Base-by-base conservation (phyloP, 805 yeast species). In the Yarrowia porcina region DNA sequence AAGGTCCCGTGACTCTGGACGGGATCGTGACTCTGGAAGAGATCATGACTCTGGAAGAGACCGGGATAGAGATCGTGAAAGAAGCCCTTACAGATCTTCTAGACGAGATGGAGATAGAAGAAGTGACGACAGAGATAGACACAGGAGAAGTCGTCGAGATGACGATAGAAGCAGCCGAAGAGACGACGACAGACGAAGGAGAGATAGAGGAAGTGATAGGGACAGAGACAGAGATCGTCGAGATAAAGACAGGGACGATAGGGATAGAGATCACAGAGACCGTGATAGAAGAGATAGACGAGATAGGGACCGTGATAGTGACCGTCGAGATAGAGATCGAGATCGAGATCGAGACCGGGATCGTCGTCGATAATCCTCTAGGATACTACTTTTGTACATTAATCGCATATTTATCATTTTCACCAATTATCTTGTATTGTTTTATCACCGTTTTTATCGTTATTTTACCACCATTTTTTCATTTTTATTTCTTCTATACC, bases 171-270 rank as follows among this genome's bases (percentile, higher is more conserved):
- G 33, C 13, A 23, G 33, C 13, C 13, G 47, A 13, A 7, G 49
- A 13, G 50, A 44, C n/a, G n/a, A 27, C 12, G 35, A 44, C 17
- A 17, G 62, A n/a, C 15, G 21, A n/a, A 11, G 38, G 12, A 17
- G 52, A 30, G 23, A 41, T 41, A 7, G 33, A 8, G 20, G 28
- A n/a, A 42, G 49, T 5, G 49, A 45, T 10, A 27, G 50, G 11
- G 49, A 42, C 11, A 28, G 50, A n/a, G 49, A 42, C 11, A 28
- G 52, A 28, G 54, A 45, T 42, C 49, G 33, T 17, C 49, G 52
- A 18, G 52, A n/a, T n/a, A n/a, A n/a, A n/a, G n/a, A 45, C 13
- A 18, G 52, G 35, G 28, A 33, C 32, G 41, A 47, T 12, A 47
- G 54, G 17, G 36, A 45, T 10, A 47, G 54, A 15, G 36, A 45